Evolutionary conservation across 768 basidiomycete genomes (phyloP).

Genomic region (Lentinula sp.): DNA sequence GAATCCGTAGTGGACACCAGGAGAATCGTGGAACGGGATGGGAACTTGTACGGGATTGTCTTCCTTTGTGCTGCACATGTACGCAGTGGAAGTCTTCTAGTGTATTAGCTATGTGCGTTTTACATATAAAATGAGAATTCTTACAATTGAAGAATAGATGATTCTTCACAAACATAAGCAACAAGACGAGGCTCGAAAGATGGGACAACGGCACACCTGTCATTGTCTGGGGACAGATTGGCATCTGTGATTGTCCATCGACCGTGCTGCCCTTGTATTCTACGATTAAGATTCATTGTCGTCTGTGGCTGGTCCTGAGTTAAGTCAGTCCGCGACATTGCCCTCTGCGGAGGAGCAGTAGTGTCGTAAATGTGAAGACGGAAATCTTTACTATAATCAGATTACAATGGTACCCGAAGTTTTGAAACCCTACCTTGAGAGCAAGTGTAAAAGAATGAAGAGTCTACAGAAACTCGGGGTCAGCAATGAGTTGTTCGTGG

Average conservation of each 20-base stretch:
- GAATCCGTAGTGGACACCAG: constrained; percentile 21
- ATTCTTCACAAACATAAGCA: constrained; percentile 42
- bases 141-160: constrained; percentile 88
- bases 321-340: constrained; percentile 10
- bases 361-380: constrained; percentile 85
- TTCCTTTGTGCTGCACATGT: constrained; percentile 70
- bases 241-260: constrained; percentile 96
- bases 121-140: constrained; percentile 11
- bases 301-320: constrained; percentile 23
- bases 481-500: neutral
- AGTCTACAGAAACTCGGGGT: constrained; percentile 41
- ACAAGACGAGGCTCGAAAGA: neutral
- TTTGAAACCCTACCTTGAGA: constrained; percentile 53
- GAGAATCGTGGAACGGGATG: constrained; percentile 49
- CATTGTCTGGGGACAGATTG: constrained; percentile 83
- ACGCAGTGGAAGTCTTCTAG: constrained; percentile 58
- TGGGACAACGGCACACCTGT: constrained; percentile 44
- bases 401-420: neutral
- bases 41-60: constrained; percentile 55
- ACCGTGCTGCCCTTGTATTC: constrained; percentile 69
- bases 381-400: constrained; percentile 54
- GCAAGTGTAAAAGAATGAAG: constrained; percentile 92
- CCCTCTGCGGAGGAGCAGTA: constrained; percentile 36
- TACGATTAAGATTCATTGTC: constrained; percentile 45
- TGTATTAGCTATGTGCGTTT: constrained; percentile 2